Evolutionary conservation across 1,284 basidiomycete species (phyloP).

Genomic region (Neonothopanus nambi): DNA sequence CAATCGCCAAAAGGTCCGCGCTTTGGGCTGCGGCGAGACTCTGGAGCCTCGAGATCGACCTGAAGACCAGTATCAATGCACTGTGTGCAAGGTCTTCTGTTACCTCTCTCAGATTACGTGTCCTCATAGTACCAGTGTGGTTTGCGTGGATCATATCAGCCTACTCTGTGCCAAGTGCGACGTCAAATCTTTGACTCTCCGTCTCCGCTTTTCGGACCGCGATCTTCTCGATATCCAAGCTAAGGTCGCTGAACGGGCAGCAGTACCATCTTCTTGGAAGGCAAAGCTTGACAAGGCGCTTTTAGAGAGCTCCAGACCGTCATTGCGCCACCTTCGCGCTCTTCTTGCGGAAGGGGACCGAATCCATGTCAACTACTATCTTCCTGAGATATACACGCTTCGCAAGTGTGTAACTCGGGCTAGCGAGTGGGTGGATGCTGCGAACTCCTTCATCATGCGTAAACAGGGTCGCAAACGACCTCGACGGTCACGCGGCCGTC

Average conservation of each 20-base stretch:
- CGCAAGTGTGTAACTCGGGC: slow-evolving; percentile 80
- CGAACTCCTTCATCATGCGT: slow-evolving; percentile 68
- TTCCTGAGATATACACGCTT: slow-evolving; percentile 74
- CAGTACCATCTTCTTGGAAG: slow-evolving; percentile 76
- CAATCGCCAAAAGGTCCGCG: slow-evolving; percentile 63
- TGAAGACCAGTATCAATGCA: slow-evolving; percentile 96
- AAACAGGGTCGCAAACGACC: slow-evolving; percentile 75
- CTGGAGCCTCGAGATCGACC: slow-evolving; percentile 80
- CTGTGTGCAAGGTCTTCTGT: slow-evolving; percentile 91
- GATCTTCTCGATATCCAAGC: slow-evolving; percentile 70
- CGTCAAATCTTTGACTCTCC: slow-evolving; percentile 59
- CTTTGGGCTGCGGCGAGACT: slow-evolving; percentile 61
- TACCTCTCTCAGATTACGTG: slow-evolving; percentile 93
- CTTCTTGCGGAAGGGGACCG: slow-evolving; percentile 86
- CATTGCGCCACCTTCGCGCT: slow-evolving; percentile 74
- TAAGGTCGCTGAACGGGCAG: slow-evolving; percentile 72
- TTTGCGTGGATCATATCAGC: slow-evolving; percentile 85
- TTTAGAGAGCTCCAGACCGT: slow-evolving; percentile 66
- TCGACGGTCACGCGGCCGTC: slow-evolving; percentile 59
- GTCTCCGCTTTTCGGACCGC: slow-evolving; percentile 82
- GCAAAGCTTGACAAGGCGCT: slow-evolving; percentile 70
- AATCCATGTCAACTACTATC: slow-evolving; percentile 76
- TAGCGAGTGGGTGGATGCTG: slow-evolving; percentile 82
- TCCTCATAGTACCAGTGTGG: slow-evolving; percentile 73
- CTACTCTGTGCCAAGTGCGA: slow-evolving; percentile 71